Percentiles rank a stretch among this genome's conserved stretches.
phyloP scores from a whole-genome alignment of 2,329 filamentous ascomycete genomes.

The Chaetomium olivaceum region DNA sequence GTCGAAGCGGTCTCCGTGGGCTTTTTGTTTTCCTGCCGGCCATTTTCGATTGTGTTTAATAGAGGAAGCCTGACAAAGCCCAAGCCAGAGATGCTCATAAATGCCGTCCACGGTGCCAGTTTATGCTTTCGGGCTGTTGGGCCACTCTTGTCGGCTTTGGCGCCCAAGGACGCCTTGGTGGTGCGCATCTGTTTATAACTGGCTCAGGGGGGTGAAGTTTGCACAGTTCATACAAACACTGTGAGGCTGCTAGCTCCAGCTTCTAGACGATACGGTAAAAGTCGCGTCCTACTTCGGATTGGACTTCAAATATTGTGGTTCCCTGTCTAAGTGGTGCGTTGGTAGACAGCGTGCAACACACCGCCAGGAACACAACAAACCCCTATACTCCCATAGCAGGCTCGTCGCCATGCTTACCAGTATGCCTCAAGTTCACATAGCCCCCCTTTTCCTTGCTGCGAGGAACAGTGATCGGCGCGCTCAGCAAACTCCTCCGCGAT shows the following conservation, averaged over 20 bases:
- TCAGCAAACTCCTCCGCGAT: neutral
- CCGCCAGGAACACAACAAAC: neutral
- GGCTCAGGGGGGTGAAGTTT: neutral
- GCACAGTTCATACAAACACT: neutral
- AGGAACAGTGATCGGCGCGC: neutral
- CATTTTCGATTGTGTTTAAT: neutral
- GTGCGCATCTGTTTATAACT: neutral
- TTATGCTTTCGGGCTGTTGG: conserved; percentile 1
- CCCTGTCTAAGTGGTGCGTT: neutral
- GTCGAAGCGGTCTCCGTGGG: neutral
- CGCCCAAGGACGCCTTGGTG: too few species aligned
- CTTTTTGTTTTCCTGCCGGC: neutral
- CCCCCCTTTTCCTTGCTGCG: neutral
- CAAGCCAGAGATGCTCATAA: neutral
- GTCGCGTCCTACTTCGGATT: neutral
- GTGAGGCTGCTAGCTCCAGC: neutral
- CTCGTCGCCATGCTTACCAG: neutral
- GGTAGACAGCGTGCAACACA: neutral
- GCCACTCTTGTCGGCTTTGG: neutral
- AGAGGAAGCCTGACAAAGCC: too few species aligned
- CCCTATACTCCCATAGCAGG: neutral
- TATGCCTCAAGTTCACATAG: neutral
- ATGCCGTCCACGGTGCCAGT: neutral
- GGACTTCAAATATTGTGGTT: neutral
- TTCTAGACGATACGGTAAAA: neutral